Percentiles rank a stretch among this genome's conserved stretches.
phyloP scores from a whole-genome alignment of 108 stramenopile species.

The Skeletonema tropicum region DNA sequence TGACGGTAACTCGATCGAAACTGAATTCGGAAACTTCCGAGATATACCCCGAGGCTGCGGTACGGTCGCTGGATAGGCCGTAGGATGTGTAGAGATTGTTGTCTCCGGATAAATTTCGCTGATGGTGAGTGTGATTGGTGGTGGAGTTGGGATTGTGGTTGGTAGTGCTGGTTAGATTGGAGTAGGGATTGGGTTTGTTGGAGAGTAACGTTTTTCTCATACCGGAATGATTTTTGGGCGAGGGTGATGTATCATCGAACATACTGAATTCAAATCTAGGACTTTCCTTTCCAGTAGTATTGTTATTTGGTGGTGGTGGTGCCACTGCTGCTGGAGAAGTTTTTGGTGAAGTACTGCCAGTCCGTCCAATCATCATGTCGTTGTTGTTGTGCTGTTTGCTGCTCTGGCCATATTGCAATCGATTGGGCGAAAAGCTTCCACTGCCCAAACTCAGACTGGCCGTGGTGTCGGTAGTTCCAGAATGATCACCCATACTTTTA shows the following conservation, averaged over 20 bases:
- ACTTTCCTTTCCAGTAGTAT: not conserved
- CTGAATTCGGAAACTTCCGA: slow-evolving; percentile 35
- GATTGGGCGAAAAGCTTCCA: not conserved
- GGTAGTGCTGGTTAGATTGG: not conserved
- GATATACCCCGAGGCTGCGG: slow-evolving; percentile 13
- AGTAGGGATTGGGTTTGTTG: not conserved
- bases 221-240: not conserved
- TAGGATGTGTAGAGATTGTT: not conserved
- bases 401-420: not conserved
- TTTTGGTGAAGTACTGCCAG: not conserved
- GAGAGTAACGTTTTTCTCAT: not conserved
- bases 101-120: not conserved
- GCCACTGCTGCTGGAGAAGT: not conserved
- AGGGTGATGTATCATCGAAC: not conserved
- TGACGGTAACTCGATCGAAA: slow-evolving; percentile 42
- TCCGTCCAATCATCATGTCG: not conserved
- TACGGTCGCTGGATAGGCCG: not conserved
- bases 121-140: not conserved
- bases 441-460: slow-evolving; percentile 1
- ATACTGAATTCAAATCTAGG: not conserved
- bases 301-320: not conserved
- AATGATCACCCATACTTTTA: not conserved
- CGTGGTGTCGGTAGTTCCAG: not conserved
- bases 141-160: too few relatives aligned
- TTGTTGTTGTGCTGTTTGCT: not conserved